These are phyloP conservation scores for Nelumbo lutea DNA, from an alignment of 164 flowering plant genomes.

Conservation along the genomic window DNA sequence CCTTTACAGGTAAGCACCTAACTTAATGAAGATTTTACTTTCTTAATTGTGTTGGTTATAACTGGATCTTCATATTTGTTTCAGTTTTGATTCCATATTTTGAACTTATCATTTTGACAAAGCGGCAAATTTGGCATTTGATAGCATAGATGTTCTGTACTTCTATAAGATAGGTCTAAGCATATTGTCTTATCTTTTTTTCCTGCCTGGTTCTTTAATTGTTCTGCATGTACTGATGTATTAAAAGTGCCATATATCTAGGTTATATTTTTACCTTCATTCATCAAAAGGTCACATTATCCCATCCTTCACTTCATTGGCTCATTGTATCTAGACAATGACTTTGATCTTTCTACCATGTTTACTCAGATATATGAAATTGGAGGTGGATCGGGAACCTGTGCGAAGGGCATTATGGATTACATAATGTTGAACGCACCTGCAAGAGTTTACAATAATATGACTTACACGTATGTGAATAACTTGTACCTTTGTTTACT, in stretches of 20 bases:
- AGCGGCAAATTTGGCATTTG: background rate
- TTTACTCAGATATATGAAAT: conserved; percentile 85
- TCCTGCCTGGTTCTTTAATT: background rate
- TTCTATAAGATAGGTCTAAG: background rate
- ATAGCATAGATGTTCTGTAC: background rate
- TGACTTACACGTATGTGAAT: conserved; percentile 81
- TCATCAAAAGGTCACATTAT: background rate
- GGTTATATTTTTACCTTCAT: background rate
- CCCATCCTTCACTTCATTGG: conserved; percentile 1
- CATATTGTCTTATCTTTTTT: background rate
- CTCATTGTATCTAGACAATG: conserved; percentile 6
- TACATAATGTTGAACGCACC: conserved; percentile 97
- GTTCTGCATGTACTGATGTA: background rate
- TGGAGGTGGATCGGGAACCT: conserved; percentile 99
- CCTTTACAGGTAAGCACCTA: conserved; percentile 66
- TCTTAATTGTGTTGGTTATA: background rate
- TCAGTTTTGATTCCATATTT: background rate
- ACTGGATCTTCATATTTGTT: background rate
- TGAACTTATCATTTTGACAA: background rate
- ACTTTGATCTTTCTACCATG: conserved; percentile 6
- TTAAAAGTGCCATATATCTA: background rate
- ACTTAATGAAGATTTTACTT: background rate
- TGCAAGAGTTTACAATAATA: conserved; percentile 69
- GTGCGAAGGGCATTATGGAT: conserved; percentile 98
- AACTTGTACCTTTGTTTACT: conserved; percentile 3